These are phyloP conservation scores for Tylopilus sp. DNA, from an alignment of 768 basidiomycete species.

Conservation along the genomic window DNA sequence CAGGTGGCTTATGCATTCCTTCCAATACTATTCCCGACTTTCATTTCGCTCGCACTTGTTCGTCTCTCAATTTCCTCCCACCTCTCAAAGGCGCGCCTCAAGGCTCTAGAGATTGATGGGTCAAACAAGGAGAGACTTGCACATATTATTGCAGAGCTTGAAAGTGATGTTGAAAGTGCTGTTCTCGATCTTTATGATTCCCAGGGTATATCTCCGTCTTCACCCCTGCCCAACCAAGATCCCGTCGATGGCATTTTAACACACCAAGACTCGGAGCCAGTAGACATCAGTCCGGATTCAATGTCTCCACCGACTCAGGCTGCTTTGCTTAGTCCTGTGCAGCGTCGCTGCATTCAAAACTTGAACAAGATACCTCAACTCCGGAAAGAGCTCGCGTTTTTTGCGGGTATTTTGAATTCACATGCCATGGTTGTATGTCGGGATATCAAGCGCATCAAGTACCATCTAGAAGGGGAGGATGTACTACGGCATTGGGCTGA, in stretches of 20 bases:
- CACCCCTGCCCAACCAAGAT: slow-evolving; percentile 3
- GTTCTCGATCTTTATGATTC: slow-evolving; percentile 55
- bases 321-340: slow-evolving; percentile 51
- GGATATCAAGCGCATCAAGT: slow-evolving; percentile 57
- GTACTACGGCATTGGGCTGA: slow-evolving; percentile 72
- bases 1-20: slow-evolving; percentile 54
- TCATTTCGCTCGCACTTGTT: slow-evolving; percentile 51
- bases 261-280: background rate
- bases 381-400: slow-evolving; percentile 68
- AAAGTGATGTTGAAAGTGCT: slow-evolving; percentile 56
- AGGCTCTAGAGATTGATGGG: slow-evolving; percentile 55
- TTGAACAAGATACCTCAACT: slow-evolving; percentile 67
- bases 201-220: slow-evolving; percentile 17
- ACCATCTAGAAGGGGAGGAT: slow-evolving; percentile 58
- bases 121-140: slow-evolving; percentile 49
- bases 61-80: slow-evolving; percentile 57
- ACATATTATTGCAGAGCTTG: slow-evolving; percentile 54
- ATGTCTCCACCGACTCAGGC: slow-evolving; percentile 34
- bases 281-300: background rate
- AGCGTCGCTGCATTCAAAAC: slow-evolving; percentile 52
- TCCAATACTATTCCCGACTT: slow-evolving; percentile 62
- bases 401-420: slow-evolving; percentile 55
- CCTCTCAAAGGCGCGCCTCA: slow-evolving; percentile 63
- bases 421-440: slow-evolving; percentile 73
- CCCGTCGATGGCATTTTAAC: background rate